Evolutionary conservation across 495 filamentous ascomycete species (phyloP), one percentile per base, ranked within the genome.

Genomic region (Amorphotheca resinae): DNA sequence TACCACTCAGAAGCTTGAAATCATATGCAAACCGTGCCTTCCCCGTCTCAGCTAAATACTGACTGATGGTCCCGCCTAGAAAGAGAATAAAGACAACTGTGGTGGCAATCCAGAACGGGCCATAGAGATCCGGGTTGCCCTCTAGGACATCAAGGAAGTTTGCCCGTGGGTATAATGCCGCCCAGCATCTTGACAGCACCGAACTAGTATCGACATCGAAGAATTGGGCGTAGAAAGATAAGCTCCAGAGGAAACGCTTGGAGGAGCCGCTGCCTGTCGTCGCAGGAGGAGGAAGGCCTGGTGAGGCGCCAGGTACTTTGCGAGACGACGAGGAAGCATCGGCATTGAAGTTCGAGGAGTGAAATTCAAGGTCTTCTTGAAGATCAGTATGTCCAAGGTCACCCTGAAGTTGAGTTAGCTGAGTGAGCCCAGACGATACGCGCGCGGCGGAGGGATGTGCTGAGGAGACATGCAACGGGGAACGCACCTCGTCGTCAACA

Each of bases 351-450:
- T 62, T 73, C 33, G 87, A 94, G 53, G 82, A 78, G 72, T 98
- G 91, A 68, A 98, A 98, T 73, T 96, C 93, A 50, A 96, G 87
- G 67, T 96, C 93, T 59, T 94, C 88, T 70, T 95, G 84, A 9
- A 96, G 79, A 63, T 98, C 91, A 25, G 91, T 96, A 65, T 95
- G 86, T 54, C 91, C 91, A 47, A 98, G 80, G 67, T 98, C 91
- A 61, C 91, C 91, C 85, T 96, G 53, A 31, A 30, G 20, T 20
- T 21, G 14, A 31, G 18, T 50, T 64, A 52, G 36, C 44, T 46
- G 18, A 42, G n/a, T n/a, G n/a, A n/a, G n/a, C n/a, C n/a, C 16
- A 9, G 1, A 18, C 7, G 4, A 33, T 2, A 39, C 26, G 37
- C 28, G 23, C 15, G 41, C 41, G 5, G 31, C 53, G 52, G 9